phyloP scores from a whole-genome alignment of 2,329 filamentous ascomycete species.

The Botryotinia calthae region DNA sequence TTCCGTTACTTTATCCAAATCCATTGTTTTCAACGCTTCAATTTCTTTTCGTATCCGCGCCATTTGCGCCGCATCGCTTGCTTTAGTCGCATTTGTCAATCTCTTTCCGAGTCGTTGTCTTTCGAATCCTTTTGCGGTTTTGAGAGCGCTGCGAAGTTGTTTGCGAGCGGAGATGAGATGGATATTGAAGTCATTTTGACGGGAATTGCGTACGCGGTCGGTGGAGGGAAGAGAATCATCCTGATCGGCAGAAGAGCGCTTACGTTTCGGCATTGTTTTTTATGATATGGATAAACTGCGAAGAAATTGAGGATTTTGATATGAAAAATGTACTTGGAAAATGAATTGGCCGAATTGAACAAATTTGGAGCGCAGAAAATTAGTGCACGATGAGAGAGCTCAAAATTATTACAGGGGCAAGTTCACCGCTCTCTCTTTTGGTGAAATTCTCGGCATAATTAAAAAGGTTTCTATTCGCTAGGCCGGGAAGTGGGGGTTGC shows the following conservation, averaged over 20 bases:
- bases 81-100: conserved; percentile 50
- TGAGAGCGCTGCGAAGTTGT: conserved; percentile 64
- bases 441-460: not conserved
- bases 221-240: conserved; percentile 9
- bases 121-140: conserved; percentile 72
- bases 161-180: conserved; percentile 56
- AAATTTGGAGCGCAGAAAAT: not conserved
- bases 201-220: conserved; percentile 38
- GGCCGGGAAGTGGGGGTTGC: not conserved
- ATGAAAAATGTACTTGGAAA: not conserved
- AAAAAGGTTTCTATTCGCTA: not conserved
- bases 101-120: conserved; percentile 68
- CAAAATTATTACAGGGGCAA: not conserved
- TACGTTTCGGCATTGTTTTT: conserved; percentile 55
- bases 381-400: conserved; percentile 5
- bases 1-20: conserved; percentile 46
- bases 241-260: conserved; percentile 42
- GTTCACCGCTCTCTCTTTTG: conserved; percentile 1
- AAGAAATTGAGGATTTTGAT: not conserved
- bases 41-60: conserved; percentile 62
- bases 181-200: conserved; percentile 43
- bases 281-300: not conserved
- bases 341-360: not conserved
- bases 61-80: conserved; percentile 49
- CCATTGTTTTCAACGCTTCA: conserved; percentile 49